Percentiles rank a stretch among this genome's conserved stretches.
Evolutionary conservation across 306 rosid species (phyloP).

Genomic region (Vicia sativa): DNA sequence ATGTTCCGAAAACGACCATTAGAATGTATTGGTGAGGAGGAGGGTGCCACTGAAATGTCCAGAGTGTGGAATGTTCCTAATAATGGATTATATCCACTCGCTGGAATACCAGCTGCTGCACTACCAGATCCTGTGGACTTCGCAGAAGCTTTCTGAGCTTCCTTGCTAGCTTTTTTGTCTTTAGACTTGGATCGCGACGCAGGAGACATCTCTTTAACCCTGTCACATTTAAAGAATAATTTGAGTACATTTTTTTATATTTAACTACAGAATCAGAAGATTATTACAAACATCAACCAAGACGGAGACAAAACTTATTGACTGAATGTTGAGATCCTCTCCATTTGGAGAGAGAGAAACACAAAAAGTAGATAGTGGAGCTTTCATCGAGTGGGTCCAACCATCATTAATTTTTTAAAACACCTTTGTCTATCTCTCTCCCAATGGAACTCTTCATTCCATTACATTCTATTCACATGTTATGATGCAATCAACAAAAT

Average conservation of each 20-base stretch:
- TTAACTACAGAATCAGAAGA: slow-evolving; percentile 4
- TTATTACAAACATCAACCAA: slow-evolving; percentile 19
- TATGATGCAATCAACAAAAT: neutral
- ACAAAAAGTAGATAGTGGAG: too few relatives aligned
- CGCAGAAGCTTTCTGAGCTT: slow-evolving; percentile 63
- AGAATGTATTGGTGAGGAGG: slow-evolving; percentile 62
- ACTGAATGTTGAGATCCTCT: neutral
- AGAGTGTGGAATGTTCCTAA: slow-evolving; percentile 86
- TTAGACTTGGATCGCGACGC: slow-evolving; percentile 85
- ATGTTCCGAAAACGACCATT: slow-evolving; percentile 88
- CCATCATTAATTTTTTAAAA: too few relatives aligned
- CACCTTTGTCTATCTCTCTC: too few relatives aligned
- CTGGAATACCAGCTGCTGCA: slow-evolving; percentile 65
- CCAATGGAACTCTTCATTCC: too few relatives aligned
- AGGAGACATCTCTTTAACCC: slow-evolving; percentile 78
- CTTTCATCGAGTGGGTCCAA: too few relatives aligned
- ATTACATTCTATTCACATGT: neutral
- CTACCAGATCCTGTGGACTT: slow-evolving; percentile 69
- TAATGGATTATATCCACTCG: slow-evolving; percentile 91
- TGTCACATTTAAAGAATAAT: slow-evolving; percentile 38
- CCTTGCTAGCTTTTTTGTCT: slow-evolving; percentile 80
- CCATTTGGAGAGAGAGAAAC: too few relatives aligned
- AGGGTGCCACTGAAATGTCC: slow-evolving; percentile 56
- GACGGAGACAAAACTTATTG: slow-evolving; percentile 11
- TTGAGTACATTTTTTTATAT: slow-evolving; percentile 13